A percentile compares a stretch with the other conserved stretches of the same genome.
Conservation (phyloP, 2,329 filamentous ascomycete genomes). For the Xylogone sp. region DNA sequence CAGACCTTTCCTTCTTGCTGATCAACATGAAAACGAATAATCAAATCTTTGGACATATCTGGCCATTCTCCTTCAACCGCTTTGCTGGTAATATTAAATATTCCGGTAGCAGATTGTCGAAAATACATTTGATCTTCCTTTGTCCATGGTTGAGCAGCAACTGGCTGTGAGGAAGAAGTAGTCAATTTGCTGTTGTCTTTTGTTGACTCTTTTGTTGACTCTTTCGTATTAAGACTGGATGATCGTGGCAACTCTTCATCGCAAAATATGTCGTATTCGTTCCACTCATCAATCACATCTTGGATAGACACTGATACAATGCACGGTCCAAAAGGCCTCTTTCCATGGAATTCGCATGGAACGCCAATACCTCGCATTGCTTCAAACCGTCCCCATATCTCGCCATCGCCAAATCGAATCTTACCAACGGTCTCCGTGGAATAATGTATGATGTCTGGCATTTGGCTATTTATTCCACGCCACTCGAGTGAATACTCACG, state of each 20-base stretch:
- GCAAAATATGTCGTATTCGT: background rate
- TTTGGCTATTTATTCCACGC: background rate
- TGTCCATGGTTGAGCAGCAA: background rate
- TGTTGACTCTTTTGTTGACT: background rate
- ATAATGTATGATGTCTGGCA: background rate
- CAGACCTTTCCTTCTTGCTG: background rate
- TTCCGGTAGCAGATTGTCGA: background rate
- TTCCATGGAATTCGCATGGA: background rate
- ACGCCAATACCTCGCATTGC: background rate
- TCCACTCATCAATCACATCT: background rate
- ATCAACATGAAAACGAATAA: slow-evolving; percentile 1
- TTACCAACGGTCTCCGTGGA: background rate
- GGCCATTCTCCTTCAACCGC: slow-evolving; percentile 1
- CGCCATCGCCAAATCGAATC: background rate
- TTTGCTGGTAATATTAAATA: background rate
- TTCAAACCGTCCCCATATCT: background rate
- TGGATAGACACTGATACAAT: background rate
- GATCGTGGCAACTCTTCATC: slow-evolving; percentile 1
- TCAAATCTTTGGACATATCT: background rate
- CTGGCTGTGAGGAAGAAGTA: background rate
- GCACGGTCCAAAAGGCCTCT: background rate
- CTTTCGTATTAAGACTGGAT: background rate
- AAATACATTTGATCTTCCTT: background rate
- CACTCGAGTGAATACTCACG: background rate
- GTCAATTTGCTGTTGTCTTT: background rate